Percentiles rank a stretch among this genome's conserved stretches.
phyloP scores from a whole-genome alignment of 2,329 filamentous ascomycete genomes.

The Pseudofabraea citricarpa region DNA sequence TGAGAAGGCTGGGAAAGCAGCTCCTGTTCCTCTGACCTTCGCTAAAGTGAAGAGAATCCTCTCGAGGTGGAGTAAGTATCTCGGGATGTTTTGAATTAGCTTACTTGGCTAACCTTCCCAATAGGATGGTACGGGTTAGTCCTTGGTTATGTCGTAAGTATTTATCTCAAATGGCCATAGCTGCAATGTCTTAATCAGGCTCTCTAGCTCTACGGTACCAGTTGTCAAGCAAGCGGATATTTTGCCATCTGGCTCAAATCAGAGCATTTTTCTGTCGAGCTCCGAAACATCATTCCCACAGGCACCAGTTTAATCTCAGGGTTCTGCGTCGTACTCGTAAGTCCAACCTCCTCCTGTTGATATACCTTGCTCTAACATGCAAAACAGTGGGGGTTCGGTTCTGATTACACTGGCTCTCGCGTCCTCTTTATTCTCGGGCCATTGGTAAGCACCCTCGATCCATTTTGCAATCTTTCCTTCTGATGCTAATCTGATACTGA shows the following conservation, averaged over 20 bases:
- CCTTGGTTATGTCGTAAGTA: slow-evolving; percentile 8
- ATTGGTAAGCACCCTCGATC: slow-evolving; percentile 6
- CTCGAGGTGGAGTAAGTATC: slow-evolving; percentile 7
- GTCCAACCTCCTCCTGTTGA: background rate
- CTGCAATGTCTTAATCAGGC: background rate
- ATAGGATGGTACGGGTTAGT: slow-evolving; percentile 11
- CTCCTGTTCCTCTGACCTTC: slow-evolving; percentile 5
- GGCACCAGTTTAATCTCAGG: slow-evolving; percentile 11
- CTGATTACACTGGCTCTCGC: slow-evolving; percentile 14
- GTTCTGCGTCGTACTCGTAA: slow-evolving; percentile 13
- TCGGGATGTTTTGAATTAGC: no score
- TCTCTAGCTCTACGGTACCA: slow-evolving; percentile 8
- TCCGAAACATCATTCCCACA: slow-evolving; percentile 10
- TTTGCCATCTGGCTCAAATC: slow-evolving; percentile 11
- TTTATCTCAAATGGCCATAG: background rate
- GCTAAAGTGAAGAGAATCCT: slow-evolving; percentile 7
- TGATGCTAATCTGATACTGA: background rate
- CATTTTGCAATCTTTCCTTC: background rate
- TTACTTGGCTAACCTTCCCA: no score
- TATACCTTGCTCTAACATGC: background rate
- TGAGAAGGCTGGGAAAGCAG: slow-evolving; percentile 27
- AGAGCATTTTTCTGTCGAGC: slow-evolving; percentile 8
- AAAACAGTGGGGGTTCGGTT: slow-evolving; percentile 14
- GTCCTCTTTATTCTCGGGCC: slow-evolving; percentile 10
- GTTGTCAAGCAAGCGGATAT: slow-evolving; percentile 8